Conservation (phyloP, 2,329 filamentous ascomycete species). For the Epicoccum sorghinum region DNA sequence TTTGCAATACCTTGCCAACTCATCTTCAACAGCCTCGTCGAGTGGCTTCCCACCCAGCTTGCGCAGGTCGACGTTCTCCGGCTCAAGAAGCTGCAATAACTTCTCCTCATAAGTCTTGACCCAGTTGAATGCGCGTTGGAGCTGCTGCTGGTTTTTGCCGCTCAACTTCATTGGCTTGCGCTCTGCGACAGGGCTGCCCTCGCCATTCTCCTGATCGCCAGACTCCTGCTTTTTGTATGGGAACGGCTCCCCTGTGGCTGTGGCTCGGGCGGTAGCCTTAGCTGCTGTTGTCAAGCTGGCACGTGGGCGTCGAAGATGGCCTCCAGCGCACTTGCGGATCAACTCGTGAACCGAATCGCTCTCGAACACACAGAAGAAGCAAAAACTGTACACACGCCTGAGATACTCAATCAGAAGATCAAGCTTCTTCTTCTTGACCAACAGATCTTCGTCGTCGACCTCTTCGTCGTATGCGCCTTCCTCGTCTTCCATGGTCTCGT, state of each 20-base stretch:
- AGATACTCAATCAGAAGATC: conserved; percentile 96
- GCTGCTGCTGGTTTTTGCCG: conserved; percentile 85
- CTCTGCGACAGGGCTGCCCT: conserved; percentile 72
- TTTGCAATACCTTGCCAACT: conserved; percentile 86
- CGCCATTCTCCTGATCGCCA: conserved; percentile 68
- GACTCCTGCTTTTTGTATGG: conserved; percentile 79
- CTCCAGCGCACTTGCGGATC: conserved; percentile 92
- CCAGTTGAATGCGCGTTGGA: conserved; percentile 97
- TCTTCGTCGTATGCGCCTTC: conserved; percentile 75
- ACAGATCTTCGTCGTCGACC: conserved; percentile 84
- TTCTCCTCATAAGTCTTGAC: conserved; percentile 99
- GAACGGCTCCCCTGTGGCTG: conserved; percentile 80
- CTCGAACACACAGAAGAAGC: conserved; percentile 99
- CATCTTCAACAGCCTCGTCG: conserved; percentile 85
- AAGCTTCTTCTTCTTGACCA: conserved; percentile 94
- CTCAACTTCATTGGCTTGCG: conserved; percentile 69
- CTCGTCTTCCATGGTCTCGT: conserved; percentile 64
- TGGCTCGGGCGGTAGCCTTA: conserved; percentile 84
- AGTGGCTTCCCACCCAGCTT: conserved; percentile 89
- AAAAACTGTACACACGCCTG: conserved; percentile 96
- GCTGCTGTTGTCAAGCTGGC: conserved; percentile 83
- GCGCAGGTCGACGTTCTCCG: conserved; percentile 81
- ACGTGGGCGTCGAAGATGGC: conserved; percentile 90
- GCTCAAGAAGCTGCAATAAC: conserved; percentile 88
- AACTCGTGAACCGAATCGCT: conserved; percentile 96